Percentiles rank a stretch among this genome's conserved stretches.
phyloP scores from a whole-genome alignment of 108 stramenopile genomes.

The Schizochytrium sp. region DNA sequence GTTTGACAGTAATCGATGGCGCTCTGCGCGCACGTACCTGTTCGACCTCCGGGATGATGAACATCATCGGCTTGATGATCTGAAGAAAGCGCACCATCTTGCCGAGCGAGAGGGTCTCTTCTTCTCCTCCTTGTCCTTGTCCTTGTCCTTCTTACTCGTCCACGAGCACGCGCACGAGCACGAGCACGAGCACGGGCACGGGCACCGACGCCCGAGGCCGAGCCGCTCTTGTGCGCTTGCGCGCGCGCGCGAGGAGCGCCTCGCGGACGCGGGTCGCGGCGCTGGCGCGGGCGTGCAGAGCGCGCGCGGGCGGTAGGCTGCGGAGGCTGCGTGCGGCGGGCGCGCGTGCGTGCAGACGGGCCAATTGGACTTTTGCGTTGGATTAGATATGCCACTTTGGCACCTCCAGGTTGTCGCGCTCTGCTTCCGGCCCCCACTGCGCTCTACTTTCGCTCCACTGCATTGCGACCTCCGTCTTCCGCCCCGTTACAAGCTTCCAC shows the following conservation, averaged over 20 bases:
- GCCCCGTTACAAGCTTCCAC: no score
- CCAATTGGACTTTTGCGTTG: neutral
- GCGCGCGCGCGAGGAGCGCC: no score
- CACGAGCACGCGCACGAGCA: neutral
- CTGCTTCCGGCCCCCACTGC: neutral
- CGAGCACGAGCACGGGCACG: no score
- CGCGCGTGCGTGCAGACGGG: neutral
- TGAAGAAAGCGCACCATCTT: constrained; percentile 30
- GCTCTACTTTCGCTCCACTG: neutral
- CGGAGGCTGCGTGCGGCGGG: neutral
- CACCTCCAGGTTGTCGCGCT: neutral
- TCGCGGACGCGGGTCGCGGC: no score
- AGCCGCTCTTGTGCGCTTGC: no score
- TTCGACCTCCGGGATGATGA: constrained; percentile 31
- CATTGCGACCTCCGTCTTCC: no score
- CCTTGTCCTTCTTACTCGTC: neutral
- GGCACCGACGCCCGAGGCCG: no score
- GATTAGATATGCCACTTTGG: neutral
- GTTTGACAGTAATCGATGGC: no score
- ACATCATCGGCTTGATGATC: constrained; percentile 35
- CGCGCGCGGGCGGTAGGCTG: neutral
- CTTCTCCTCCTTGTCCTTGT: neutral
- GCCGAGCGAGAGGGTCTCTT: neutral
- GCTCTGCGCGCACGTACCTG: neutral
- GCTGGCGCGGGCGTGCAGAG: no score